Evolutionary conservation across 1,284 basidiomycete genomes (phyloP), one percentile per base, ranked within the genome.

Genomic region (Pyrrhoderma noxium): DNA sequence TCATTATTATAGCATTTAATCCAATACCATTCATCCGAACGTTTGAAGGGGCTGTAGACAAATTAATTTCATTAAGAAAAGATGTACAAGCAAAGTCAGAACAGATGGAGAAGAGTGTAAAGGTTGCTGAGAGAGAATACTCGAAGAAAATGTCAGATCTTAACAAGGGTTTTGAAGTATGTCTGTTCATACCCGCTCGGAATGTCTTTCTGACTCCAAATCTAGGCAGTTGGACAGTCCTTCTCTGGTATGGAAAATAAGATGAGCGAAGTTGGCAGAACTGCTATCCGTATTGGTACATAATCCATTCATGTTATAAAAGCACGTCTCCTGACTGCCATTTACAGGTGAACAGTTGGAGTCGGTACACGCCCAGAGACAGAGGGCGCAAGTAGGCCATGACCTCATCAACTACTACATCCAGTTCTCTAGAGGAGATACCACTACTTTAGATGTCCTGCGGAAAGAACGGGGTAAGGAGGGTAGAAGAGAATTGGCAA

Each of bases 371-470:
- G 80, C 93, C 54, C 89, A 95, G 59, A 81, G 95, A 7, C 89
- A 92, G 61, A 76, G 93, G 55, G 96, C 95, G 0, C 92, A 95
- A 61, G 93, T 93, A 18, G 92, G 95, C 0, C 88, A 93, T 59
- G 87, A 98, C 63, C 72, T 99, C n/a, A 89, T 99, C 51, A 85
- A 93, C 56, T 95, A 89, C 68, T 98, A 98, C 67, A 91, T 94
- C 60, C 89, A 93, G 56, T 88, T 98, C 62, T 85, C 89, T 2
- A 83, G 86, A 54, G 89, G 86, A 4, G 91, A 98, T 56, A 89
- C 88, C 0, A 71, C 78, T 2, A 78, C 80, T 44, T 68, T 96
- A 42, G 92, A 95, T 60, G 72, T 78, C 16, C 71, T 96, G 58
- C 79, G 88, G 61, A 95, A 95, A 60, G 89, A 88, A 70, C 62